Conservation (phyloP, 257 asterid genomes). For the Solanum pinnatisectum region DNA sequence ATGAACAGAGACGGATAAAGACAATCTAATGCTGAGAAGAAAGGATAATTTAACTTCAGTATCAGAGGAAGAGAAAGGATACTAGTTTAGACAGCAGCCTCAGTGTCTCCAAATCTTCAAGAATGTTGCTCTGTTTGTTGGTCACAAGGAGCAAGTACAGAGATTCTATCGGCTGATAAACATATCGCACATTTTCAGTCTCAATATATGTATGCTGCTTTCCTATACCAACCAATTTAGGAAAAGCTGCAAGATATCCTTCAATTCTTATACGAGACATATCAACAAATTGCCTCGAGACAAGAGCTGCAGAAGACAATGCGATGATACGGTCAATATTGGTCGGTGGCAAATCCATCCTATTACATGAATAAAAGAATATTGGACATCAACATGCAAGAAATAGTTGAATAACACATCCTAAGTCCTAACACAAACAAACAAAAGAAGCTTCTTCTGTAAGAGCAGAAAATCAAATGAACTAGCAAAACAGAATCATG, state of each 20-base stretch:
- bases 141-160: slow-evolving; percentile 89
- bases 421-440: neutral
- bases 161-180: slow-evolving; percentile 85
- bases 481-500: neutral
- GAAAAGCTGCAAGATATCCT: slow-evolving; percentile 95
- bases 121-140: slow-evolving; percentile 91
- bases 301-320: slow-evolving; percentile 56
- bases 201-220: slow-evolving; percentile 86
- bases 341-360: neutral
- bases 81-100: slow-evolving; percentile 87
- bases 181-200: slow-evolving; percentile 94
- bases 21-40: slow-evolving; percentile 1
- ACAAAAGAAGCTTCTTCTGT: neutral
- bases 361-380: neutral
- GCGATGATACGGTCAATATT: slow-evolving; percentile 13
- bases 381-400: neutral
- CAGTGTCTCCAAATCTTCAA: slow-evolving; percentile 84
- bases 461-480: neutral
- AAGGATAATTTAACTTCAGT: neutral
- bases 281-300: slow-evolving; percentile 92
- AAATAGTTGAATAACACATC: neutral
- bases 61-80: slow-evolving; percentile 36
- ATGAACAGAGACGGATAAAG: neutral
- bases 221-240: slow-evolving; percentile 86
- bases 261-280: slow-evolving; percentile 95